Conservation (phyloP, 495 filamentous ascomycete genomes). For the Daldinia caldariorum region DNA sequence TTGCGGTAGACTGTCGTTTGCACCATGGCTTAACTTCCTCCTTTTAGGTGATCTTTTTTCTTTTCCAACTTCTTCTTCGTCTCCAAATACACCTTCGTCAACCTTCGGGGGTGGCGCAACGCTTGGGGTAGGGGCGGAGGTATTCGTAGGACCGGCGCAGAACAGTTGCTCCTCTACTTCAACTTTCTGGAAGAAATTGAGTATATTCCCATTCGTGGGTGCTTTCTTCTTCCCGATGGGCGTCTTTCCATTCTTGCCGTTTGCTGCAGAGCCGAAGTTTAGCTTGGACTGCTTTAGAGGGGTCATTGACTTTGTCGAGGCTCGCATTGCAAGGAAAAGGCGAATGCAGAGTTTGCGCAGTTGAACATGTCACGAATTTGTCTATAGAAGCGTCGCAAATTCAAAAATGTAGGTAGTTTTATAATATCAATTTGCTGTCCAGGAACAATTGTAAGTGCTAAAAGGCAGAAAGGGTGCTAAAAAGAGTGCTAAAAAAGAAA, state of each 20-base stretch:
- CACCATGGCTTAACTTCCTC: constrained; percentile 43
- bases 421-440: background rate
- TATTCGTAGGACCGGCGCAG: constrained; percentile 28
- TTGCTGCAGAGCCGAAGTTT: constrained; percentile 33
- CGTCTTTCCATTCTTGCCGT: constrained; percentile 32
- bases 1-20: constrained; percentile 1
- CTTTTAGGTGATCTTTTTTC: constrained; percentile 41
- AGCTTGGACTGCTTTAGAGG: constrained; percentile 44
- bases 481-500: background rate
- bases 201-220: constrained; percentile 73
- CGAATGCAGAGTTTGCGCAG: background rate
- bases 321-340: constrained; percentile 13
- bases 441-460: background rate
- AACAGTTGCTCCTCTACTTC: constrained; percentile 49
- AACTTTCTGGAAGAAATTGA: constrained; percentile 52
- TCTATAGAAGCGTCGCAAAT: constrained; percentile 2
- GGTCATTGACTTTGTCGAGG: constrained; percentile 35
- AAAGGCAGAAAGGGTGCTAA: no score
- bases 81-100: constrained; percentile 41
- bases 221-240: constrained; percentile 42
- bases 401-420: background rate
- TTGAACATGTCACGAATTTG: constrained; percentile 12
- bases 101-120: constrained; percentile 29
- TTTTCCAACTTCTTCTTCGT: constrained; percentile 26
- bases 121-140: constrained; percentile 1